phyloP scores from a whole-genome alignment of 805 yeast genomes.

The Barnettozyma botsteinii region DNA sequence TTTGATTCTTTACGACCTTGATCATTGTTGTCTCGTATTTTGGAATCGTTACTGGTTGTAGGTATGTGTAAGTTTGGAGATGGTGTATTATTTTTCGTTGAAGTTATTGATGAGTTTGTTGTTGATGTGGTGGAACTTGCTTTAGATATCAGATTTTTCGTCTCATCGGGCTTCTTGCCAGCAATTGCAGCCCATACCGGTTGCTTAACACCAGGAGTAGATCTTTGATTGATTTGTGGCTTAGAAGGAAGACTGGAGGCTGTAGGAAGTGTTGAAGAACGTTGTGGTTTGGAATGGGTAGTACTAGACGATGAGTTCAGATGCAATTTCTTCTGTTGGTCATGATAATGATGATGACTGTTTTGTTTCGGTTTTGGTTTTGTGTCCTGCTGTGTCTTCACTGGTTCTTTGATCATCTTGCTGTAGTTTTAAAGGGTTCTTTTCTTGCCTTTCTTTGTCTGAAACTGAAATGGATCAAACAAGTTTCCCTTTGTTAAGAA shows the following conservation, averaged over 20 bases:
- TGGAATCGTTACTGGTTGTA: neutral
- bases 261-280: neutral
- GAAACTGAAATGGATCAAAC: too few species aligned
- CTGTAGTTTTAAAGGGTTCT: too few species aligned
- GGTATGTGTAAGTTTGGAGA: neutral
- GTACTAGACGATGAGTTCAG: neutral
- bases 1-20: neutral
- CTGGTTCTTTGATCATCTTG: neutral
- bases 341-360: neutral
- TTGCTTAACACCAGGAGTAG: neutral
- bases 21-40: neutral
- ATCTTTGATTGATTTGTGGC: slow-evolving; percentile 4
- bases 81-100: neutral
- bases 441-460: neutral
- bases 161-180: neutral
- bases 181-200: slow-evolving; percentile 7
- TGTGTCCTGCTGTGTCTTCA: neutral
- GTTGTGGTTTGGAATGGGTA: neutral
- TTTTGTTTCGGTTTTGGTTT: neutral
- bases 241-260: slow-evolving; percentile 7
- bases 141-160: neutral
- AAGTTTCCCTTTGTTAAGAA: too few species aligned
- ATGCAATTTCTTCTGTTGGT: slow-evolving; percentile 1
- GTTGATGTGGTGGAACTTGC: neutral
- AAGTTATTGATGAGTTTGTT: neutral